These are phyloP conservation scores for Calonectria hongkongensis DNA, from an alignment of 2,329 filamentous ascomycete species.

Conservation along the genomic window DNA sequence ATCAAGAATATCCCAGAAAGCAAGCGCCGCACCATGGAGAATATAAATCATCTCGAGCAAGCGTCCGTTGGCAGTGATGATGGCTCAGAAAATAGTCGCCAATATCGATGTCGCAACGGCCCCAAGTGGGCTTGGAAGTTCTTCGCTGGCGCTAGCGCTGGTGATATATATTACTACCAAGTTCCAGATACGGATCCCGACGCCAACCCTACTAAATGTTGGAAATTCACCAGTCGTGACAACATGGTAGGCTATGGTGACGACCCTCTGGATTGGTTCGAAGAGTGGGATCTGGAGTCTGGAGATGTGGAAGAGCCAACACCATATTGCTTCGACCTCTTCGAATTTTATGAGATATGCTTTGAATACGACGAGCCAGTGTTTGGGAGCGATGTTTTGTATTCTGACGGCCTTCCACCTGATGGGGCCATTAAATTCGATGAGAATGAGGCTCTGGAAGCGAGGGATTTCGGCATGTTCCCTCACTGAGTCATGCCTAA, in stretches of 20 bases:
- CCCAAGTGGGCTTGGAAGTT: constrained; percentile 19
- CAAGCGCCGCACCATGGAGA: neutral
- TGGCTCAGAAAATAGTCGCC: constrained; percentile 5
- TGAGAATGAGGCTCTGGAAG: neutral
- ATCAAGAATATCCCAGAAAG: neutral
- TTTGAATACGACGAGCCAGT: neutral
- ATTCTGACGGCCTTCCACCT: neutral
- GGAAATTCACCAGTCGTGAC: constrained; percentile 26
- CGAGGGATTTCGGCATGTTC: neutral
- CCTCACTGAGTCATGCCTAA: neutral
- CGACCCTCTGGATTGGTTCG: constrained; percentile 13
- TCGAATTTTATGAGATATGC: neutral
- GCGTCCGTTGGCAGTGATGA: neutral
- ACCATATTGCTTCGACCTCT: neutral
- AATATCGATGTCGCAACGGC: neutral
- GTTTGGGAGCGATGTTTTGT: neutral
- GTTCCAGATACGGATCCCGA: neutral
- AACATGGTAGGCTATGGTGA: neutral
- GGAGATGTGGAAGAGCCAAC: constrained; percentile 27
- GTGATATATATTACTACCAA: constrained; percentile 10
- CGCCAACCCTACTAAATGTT: neutral
- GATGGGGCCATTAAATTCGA: constrained; percentile 3
- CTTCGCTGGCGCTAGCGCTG: neutral
- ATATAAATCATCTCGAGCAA: neutral
- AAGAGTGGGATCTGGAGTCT: constrained; percentile 25